Evolutionary conservation across 805 yeast genomes (phyloP).

Genomic region (Kodamaea neixiangensis): DNA sequence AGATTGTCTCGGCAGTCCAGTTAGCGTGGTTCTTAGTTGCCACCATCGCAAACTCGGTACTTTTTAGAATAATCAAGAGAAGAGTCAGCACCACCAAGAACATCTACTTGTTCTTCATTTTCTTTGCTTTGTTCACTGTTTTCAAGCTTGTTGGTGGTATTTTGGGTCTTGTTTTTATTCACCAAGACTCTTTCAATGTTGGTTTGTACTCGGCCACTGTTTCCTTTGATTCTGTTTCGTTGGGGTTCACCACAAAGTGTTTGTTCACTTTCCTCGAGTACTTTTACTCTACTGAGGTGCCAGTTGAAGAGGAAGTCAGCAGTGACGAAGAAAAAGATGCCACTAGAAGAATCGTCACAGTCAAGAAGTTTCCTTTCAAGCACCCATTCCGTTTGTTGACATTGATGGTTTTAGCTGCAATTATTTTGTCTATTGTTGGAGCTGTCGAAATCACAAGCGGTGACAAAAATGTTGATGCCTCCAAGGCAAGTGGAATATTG

Average conservation of each 20-base stretch:
- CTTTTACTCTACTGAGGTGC: not conserved
- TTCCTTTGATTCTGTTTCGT: slow-evolving; percentile 5
- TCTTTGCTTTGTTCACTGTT: not conserved
- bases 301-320: not conserved
- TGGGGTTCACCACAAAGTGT: slow-evolving; percentile 6
- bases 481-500: slow-evolving; percentile 8
- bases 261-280: slow-evolving; percentile 5
- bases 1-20: slow-evolving; percentile 1
- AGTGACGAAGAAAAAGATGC: not conserved
- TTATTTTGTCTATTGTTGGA: slow-evolving; percentile 7
- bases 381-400: slow-evolving; percentile 10
- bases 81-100: not conserved
- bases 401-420: slow-evolving; percentile 4
- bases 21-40: slow-evolving; percentile 2
- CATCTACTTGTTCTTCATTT: not conserved
- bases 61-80: not conserved
- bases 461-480: not conserved
- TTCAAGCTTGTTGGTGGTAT: slow-evolving; percentile 10
- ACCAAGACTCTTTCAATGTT: not conserved
- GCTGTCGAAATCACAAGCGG: not conserved
- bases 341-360: not conserved
- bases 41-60: not conserved
- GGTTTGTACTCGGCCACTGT: slow-evolving; percentile 6
- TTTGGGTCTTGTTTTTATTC: slow-evolving; percentile 5
- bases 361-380: not conserved